phyloP scores from a whole-genome alignment of 768 basidiomycete genomes.

The Tricholomella constricta region DNA sequence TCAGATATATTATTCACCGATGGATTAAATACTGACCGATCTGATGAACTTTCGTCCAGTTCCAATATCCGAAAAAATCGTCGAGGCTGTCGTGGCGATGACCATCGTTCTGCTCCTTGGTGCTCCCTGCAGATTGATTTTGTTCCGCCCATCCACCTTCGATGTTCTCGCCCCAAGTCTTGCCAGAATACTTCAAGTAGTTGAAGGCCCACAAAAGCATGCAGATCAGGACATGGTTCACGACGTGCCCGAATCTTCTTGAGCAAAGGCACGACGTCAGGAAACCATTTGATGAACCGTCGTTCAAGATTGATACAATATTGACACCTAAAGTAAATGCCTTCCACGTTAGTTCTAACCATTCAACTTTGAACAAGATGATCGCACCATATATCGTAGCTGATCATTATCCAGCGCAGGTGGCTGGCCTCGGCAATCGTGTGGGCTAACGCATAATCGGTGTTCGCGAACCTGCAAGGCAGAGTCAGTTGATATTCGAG shows the following conservation, averaged over 20 bases:
- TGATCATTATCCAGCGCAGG: conserved; percentile 21
- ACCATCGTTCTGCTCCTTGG: conserved; percentile 30
- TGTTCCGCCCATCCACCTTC: no score
- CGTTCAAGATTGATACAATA: conserved; percentile 21
- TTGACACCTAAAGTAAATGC: conserved; percentile 18
- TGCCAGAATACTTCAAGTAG: conserved; percentile 23
- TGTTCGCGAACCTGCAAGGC: conserved; percentile 19
- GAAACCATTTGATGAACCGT: conserved; percentile 21
- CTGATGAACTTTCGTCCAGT: conserved; percentile 27
- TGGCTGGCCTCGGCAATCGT: conserved; percentile 5
- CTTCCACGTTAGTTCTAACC: no score
- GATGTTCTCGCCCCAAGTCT: conserved; percentile 30
- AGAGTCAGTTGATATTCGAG: not conserved
- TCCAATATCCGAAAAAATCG: conserved; percentile 25
- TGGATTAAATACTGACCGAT: conserved; percentile 18
- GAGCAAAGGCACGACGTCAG: conserved; percentile 9
- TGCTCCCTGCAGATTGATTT: conserved; percentile 29
- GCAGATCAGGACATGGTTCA: conserved; percentile 26
- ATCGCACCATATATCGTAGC: conserved; percentile 31
- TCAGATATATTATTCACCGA: not conserved
- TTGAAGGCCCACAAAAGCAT: conserved; percentile 25
- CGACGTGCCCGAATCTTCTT: conserved; percentile 24
- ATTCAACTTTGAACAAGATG: no score
- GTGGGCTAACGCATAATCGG: conserved; percentile 25
- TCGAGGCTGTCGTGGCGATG: conserved; percentile 33